phyloP scores from a whole-genome alignment of 2,329 filamentous ascomycete genomes.

The Neonectria neomacrospora region DNA sequence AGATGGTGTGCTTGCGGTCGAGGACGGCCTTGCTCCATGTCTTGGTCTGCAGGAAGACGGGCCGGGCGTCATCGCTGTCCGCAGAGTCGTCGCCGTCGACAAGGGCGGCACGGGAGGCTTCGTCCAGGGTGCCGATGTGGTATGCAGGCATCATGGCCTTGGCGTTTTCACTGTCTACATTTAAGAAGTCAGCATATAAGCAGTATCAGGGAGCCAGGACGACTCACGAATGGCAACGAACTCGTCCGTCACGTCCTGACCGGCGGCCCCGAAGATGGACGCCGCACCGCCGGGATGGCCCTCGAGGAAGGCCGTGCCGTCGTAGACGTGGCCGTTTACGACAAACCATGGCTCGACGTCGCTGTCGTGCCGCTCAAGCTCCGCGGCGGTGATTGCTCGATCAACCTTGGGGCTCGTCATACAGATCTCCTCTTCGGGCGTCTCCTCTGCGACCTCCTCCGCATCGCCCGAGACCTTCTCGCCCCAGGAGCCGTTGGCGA shows the following conservation, averaged over 20 bases:
- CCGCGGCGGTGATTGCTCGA: conserved; percentile 73
- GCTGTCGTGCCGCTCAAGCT: conserved; percentile 74
- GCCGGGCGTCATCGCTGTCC: conserved; percentile 57
- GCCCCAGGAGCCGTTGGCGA: conserved; percentile 87
- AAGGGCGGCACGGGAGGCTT: conserved; percentile 65
- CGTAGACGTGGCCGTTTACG: conserved; percentile 87
- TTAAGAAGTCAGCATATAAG: conserved; percentile 40
- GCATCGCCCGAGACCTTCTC: conserved; percentile 70
- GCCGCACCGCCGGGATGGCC: conserved; percentile 87
- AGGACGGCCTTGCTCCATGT: conserved; percentile 80
- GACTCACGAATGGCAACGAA: conserved; percentile 89
- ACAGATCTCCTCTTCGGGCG: conserved; percentile 72
- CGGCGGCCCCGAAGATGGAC: conserved; percentile 86
- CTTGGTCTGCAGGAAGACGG: conserved; percentile 77
- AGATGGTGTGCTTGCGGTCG: conserved; percentile 74
- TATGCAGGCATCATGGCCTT: conserved; percentile 90
- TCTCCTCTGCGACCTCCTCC: conserved; percentile 55
- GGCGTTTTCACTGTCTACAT: conserved; percentile 87
- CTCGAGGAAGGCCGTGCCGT: conserved; percentile 83
- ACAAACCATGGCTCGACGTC: conserved; percentile 85
- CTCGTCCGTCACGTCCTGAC: conserved; percentile 84
- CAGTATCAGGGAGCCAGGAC: neutral
- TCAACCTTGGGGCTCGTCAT: conserved; percentile 79
- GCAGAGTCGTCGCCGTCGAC: conserved; percentile 51
- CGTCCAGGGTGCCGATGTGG: conserved; percentile 82